These are phyloP conservation scores for Colletotrichum sojae DNA, from an alignment of 2,329 filamentous ascomycete genomes.

Conservation along the genomic window DNA sequence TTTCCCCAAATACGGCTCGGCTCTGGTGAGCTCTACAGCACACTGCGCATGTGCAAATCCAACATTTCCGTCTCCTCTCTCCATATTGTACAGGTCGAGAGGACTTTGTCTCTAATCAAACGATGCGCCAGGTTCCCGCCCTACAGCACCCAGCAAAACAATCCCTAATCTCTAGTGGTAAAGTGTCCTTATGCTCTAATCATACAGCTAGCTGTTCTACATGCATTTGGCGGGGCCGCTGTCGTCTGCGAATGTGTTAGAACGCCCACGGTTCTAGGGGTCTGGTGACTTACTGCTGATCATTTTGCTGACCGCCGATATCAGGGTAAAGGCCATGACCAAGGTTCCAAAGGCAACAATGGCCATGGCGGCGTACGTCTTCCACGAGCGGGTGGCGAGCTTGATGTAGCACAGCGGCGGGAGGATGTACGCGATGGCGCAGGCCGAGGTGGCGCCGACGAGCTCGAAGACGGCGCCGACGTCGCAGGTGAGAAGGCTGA, in stretches of 20 bases:
- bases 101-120: slow-evolving; percentile 1
- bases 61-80: slow-evolving; percentile 1
- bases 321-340: slow-evolving; percentile 86
- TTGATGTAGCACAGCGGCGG: slow-evolving; percentile 97
- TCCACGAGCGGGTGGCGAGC: slow-evolving; percentile 83
- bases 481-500: slow-evolving; percentile 92
- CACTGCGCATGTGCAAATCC: not conserved
- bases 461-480: slow-evolving; percentile 95
- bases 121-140: not conserved
- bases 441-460: slow-evolving; percentile 94
- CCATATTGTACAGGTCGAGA: slow-evolving; percentile 14
- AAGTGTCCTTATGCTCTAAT: not conserved
- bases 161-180: not conserved
- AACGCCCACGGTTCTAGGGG: too few species aligned
- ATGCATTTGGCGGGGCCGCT: slow-evolving; percentile 37
- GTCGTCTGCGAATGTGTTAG: slow-evolving; percentile 24
- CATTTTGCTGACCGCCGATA: slow-evolving; percentile 81
- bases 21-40: not conserved
- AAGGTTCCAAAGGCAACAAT: slow-evolving; percentile 83
- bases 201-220: slow-evolving; percentile 26
- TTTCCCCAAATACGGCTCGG: not conserved
- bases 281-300: slow-evolving; percentile 57
- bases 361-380: slow-evolving; percentile 78
- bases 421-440: slow-evolving; percentile 93
- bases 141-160: not conserved